Base-by-base conservation (phyloP, 23 red algal species). In the Agarophyton chilense region DNA sequence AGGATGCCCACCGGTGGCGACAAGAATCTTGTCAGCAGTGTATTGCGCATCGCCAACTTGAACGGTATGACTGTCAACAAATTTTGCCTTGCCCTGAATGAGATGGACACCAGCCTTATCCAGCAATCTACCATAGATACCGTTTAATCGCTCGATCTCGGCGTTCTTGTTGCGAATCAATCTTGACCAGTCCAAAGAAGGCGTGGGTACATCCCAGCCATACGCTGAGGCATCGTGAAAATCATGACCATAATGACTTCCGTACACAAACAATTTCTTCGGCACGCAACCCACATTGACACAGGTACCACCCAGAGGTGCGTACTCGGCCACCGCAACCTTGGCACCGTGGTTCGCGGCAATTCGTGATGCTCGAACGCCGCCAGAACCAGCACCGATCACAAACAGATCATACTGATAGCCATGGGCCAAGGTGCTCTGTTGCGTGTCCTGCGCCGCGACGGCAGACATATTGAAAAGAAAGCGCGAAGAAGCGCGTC, bases 261-360 rank as follows among this genome's bases (percentile, higher is more conserved):
- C 94, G 52, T 99, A 99, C 12, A 94, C 83, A 43, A 99, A 99
- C 21, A 99, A 79, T 63, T 99, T 99, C 72, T 99, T 99, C 0
- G 97, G 97, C 26, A 99, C 90, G 43, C 97, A 99, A 4, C 97
- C 97, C 35, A 99, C 97, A 62, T 99, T 99, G 31, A 99, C 97
- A 67, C 97, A 99, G 45, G 97, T 99, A 19, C 97, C 97, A 18
- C 97, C 97, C 40, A 96, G 58, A 9, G 84, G 72, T 19, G 52
- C 83, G 40, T 43, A 53, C 84, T 99, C 97, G 13, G 89, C 88
- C 0, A 95, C 79, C 25, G 89, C 97, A 42, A 99, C 97, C 21
- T 72, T 72, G 25, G 97, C 97, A 57, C 97, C 97, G 41, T 96
- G 81, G 54, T 53, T 70, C 0, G 92, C 97, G 67, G 97, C 85